These are phyloP conservation scores for Paecilomyces dactylethromorphus DNA, from an alignment of 2,329 filamentous ascomycete species.

Conservation along the genomic window DNA sequence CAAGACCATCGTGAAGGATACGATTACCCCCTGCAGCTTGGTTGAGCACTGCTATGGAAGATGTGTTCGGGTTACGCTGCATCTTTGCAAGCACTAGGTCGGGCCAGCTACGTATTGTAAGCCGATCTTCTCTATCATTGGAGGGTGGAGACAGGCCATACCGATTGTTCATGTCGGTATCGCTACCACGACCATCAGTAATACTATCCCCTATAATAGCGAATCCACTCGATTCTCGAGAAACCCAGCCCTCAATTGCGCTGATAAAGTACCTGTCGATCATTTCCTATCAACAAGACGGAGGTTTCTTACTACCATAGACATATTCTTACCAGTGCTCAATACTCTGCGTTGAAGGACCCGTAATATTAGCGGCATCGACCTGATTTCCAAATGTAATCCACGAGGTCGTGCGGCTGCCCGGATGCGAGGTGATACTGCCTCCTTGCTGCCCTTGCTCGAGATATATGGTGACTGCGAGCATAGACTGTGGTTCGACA, in stretches of 20 bases:
- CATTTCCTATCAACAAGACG: background rate
- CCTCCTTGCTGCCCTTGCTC: constrained; percentile 50
- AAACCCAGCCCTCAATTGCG: constrained; percentile 50
- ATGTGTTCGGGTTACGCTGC: constrained; percentile 40
- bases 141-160: constrained; percentile 3
- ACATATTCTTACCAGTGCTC: constrained; percentile 37
- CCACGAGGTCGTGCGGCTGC: constrained; percentile 57
- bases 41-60: constrained; percentile 53
- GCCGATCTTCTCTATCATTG: background rate
- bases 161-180: constrained; percentile 53
- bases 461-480: constrained; percentile 56
- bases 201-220: constrained; percentile 59
- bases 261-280: constrained; percentile 53
- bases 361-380: constrained; percentile 40
- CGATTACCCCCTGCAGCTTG: constrained; percentile 65
- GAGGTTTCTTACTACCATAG: background rate
- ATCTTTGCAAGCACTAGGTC: constrained; percentile 50
- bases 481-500: constrained; percentile 44
- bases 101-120: constrained; percentile 42
- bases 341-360: constrained; percentile 25
- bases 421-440: constrained; percentile 58
- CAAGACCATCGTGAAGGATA: constrained; percentile 55
- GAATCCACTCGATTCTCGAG: constrained; percentile 38
- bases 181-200: constrained; percentile 57
- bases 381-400: constrained; percentile 54